Evolutionary conservation across 2,329 filamentous ascomycete genomes (phyloP).

Genomic region (Alternaria atra): DNA sequence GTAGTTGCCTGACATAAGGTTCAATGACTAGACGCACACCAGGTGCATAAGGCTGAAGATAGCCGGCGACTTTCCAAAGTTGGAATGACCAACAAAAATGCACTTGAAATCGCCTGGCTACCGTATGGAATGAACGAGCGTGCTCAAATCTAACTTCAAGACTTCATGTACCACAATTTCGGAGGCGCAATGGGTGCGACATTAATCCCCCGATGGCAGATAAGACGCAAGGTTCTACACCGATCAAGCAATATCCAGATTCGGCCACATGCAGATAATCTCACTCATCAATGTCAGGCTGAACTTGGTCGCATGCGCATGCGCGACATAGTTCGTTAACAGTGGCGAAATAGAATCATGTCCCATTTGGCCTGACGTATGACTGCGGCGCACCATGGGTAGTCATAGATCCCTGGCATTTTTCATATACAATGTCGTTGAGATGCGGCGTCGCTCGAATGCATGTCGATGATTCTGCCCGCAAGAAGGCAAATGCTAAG

Average conservation of each 20-base stretch:
- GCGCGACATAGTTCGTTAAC: slow-evolving; percentile 15
- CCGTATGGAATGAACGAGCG: neutral
- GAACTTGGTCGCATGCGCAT: slow-evolving; percentile 10
- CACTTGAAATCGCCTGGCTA: neutral
- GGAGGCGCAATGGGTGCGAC: slow-evolving; percentile 3
- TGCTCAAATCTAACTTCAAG: neutral
- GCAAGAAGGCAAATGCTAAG: neutral
- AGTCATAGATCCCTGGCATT: neutral
- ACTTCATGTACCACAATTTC: neutral
- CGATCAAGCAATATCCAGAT: slow-evolving; percentile 7
- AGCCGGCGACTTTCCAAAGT: neutral
- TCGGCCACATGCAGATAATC: slow-evolving; percentile 7
- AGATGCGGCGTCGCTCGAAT: slow-evolving; percentile 2
- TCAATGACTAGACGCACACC: neutral
- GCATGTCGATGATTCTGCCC: neutral
- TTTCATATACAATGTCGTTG: neutral
- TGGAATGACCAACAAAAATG: neutral
- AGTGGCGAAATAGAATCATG: slow-evolving; percentile 3
- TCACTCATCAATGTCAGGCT: slow-evolving; percentile 10
- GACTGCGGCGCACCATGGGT: neutral
- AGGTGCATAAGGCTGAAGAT: neutral
- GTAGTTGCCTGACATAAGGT: neutral
- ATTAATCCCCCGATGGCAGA: slow-evolving; percentile 2
- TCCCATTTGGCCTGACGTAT: slow-evolving; percentile 2
- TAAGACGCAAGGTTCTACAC: slow-evolving; percentile 2